Percentiles rank a stretch among this genome's conserved stretches.
These are phyloP conservation scores for Stevia rebaudiana DNA, from an alignment of 140 eudicot genomes.

Conservation along the genomic window DNA sequence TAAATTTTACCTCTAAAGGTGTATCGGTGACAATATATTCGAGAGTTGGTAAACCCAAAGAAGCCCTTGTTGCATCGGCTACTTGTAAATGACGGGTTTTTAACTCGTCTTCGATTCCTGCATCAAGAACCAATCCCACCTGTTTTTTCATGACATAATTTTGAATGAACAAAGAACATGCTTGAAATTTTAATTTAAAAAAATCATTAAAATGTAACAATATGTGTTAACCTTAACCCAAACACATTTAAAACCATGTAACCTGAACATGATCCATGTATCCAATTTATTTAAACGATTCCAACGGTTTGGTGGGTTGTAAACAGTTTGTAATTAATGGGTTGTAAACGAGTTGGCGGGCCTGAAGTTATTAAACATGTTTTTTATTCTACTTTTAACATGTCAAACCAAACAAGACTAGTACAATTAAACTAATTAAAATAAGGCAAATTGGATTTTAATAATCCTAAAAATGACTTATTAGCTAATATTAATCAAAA, in stretches of 20 bases:
- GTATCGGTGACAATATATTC: conserved; percentile 76
- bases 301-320: not conserved
- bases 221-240: not conserved
- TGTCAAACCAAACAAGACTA: not conserved
- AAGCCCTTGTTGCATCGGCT: conserved; percentile 90
- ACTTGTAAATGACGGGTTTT: conserved; percentile 80
- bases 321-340: not conserved
- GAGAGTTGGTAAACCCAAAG: conserved; percentile 88
- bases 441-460: no score
- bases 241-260: not conserved
- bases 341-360: not conserved
- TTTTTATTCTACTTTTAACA: not conserved
- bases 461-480: no score
- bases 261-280: not conserved
- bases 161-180: conserved; percentile 5
- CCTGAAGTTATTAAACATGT: not conserved
- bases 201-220: not conserved
- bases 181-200: not conserved
- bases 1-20: conserved; percentile 44
- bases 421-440: not conserved
- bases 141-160: conserved; percentile 35
- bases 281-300: not conserved
- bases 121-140: conserved; percentile 98
- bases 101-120: conserved; percentile 83
- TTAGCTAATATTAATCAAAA: no score